Percentiles rank a stretch among this genome's conserved stretches.
These are phyloP conservation scores for Volvox carteri DNA, from an alignment of 163 green algal genomes.

Conservation along the genomic window DNA sequence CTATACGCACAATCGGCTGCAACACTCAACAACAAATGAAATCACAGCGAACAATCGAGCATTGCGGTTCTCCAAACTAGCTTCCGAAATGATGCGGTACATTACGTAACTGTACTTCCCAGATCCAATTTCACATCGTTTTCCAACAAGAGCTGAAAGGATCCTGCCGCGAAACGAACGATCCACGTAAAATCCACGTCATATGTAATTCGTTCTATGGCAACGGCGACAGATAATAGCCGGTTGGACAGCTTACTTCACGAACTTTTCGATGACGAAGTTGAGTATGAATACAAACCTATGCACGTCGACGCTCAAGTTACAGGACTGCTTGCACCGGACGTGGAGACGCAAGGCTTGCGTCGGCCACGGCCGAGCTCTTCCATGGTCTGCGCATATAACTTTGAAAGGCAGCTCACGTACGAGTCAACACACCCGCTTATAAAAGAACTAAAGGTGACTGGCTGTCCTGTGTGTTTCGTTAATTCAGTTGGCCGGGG, in stretches of 20 bases:
- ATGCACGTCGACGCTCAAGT: not conserved
- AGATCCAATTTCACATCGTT: not conserved
- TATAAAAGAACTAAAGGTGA: not conserved
- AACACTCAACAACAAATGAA: not conserved
- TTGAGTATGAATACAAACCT: not conserved
- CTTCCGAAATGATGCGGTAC: not conserved
- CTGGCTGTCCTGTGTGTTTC: not conserved
- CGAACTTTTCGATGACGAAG: conserved; percentile 39
- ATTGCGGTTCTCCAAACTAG: not conserved
- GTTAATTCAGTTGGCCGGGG: not conserved
- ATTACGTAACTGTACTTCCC: not conserved
- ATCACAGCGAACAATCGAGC: no score
- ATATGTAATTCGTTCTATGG: no score
- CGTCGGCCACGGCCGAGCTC: not conserved
- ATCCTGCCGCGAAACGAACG: no score
- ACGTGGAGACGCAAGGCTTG: not conserved
- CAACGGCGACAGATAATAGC: not conserved
- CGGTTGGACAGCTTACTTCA: not conserved
- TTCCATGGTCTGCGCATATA: not conserved
- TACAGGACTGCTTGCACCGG: not conserved
- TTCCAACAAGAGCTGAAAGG: no score
- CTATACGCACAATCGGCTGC: not conserved
- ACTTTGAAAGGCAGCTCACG: not conserved
- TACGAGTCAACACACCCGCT: not conserved
- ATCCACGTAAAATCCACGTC: no score